Conservation (phyloP, 768 basidiomycete species). For the Peribolospora kevripleyi region DNA sequence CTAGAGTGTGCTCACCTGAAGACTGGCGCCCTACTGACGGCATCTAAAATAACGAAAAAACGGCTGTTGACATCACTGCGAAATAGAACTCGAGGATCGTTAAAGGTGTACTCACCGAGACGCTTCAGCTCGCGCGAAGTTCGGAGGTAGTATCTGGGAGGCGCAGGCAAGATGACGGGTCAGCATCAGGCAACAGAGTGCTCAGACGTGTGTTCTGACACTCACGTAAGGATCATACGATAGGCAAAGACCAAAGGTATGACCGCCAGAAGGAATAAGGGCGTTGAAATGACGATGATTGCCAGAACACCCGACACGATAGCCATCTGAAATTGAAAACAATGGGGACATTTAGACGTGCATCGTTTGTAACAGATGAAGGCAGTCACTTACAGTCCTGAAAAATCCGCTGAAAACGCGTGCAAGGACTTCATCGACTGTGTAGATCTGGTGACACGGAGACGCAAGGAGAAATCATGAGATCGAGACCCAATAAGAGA, state of each 20-base stretch:
- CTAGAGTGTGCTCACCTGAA: too few species aligned
- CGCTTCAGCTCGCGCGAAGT: conserved; percentile 73
- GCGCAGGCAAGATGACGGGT: neutral
- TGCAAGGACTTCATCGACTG: conserved; percentile 30
- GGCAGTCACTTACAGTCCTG: too few species aligned
- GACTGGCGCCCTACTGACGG: too few species aligned
- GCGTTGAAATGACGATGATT: conserved; percentile 16
- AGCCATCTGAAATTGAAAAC: too few species aligned
- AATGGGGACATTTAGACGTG: conserved; percentile 29
- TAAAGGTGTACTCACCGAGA: conserved; percentile 51
- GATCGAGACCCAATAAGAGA: too few species aligned
- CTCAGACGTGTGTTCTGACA: neutral
- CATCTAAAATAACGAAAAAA: too few species aligned
- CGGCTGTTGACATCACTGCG: too few species aligned
- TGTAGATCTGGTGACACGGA: conserved; percentile 12
- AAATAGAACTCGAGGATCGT: too few species aligned
- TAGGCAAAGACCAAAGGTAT: conserved; percentile 63
- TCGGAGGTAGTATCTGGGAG: conserved; percentile 51
- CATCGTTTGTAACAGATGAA: neutral
- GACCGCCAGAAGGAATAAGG: conserved; percentile 13
- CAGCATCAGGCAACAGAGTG: neutral
- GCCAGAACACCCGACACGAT: neutral
- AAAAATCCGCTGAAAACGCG: too few species aligned
- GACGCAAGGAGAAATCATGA: too few species aligned
- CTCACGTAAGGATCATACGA: conserved; percentile 4